phyloP scores from a whole-genome alignment of 176 grass and related monocot species.

The Typha latifolia region DNA sequence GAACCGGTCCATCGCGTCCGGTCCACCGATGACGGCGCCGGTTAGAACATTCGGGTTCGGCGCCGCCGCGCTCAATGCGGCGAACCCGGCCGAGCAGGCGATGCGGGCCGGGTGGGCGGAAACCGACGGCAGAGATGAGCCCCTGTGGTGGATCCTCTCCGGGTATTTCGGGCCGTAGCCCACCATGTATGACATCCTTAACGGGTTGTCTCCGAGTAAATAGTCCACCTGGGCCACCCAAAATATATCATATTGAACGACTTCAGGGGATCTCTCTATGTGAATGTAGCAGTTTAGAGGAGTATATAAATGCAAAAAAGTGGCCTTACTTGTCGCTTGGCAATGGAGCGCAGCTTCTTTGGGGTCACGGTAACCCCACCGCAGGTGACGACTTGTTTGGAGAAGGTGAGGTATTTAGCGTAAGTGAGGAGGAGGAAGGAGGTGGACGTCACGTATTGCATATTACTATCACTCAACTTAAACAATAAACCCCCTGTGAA shows the following conservation, averaged over 20 bases:
- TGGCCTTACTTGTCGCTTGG: slow-evolving; percentile 41
- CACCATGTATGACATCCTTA: slow-evolving; percentile 88
- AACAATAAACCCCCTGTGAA: slow-evolving; percentile 51
- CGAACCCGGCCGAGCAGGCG: slow-evolving; percentile 66
- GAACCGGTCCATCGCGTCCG: slow-evolving; percentile 63
- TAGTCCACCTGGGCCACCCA: slow-evolving; percentile 51
- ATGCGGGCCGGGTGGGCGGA: slow-evolving; percentile 54
- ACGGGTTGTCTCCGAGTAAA: slow-evolving; percentile 71
- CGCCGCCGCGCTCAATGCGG: slow-evolving; percentile 35
- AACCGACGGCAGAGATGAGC: slow-evolving; percentile 71
- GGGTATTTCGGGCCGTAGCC: slow-evolving; percentile 66
- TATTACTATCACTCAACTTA: slow-evolving; percentile 85
- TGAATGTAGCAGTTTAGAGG: background rate
- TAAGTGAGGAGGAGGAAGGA: slow-evolving; percentile 86
- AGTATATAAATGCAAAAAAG: background rate
- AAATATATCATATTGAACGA: background rate
- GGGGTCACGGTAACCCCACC: slow-evolving; percentile 52
- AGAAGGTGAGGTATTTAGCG: slow-evolving; percentile 79
- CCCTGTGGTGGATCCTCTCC: slow-evolving; percentile 61
- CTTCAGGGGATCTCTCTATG: background rate
- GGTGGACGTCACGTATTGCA: slow-evolving; percentile 95
- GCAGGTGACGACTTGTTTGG: slow-evolving; percentile 53
- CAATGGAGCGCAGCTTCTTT: slow-evolving; percentile 58
- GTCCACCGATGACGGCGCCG: slow-evolving; percentile 78
- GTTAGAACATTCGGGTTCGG: slow-evolving; percentile 78